Percentiles rank a stretch among this genome's conserved stretches.
These are phyloP conservation scores for Tetracladium setigerum DNA, from an alignment of 495 filamentous ascomycete species.

Conservation along the genomic window DNA sequence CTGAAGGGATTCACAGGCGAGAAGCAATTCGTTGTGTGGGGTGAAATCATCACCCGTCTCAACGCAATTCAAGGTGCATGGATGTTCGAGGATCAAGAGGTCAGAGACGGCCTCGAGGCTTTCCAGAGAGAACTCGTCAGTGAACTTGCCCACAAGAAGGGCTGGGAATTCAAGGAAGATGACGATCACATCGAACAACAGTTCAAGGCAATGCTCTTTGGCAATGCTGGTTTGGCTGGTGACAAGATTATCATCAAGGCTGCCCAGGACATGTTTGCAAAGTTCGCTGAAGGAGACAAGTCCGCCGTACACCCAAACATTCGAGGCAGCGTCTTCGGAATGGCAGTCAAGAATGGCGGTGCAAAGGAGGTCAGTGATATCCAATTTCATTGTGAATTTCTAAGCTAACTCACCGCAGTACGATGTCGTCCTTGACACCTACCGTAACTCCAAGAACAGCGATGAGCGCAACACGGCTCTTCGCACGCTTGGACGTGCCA, in stretches of 20 bases:
- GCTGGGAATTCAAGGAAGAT: conserved; percentile 68
- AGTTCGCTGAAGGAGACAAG: conserved; percentile 60
- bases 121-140: conserved; percentile 66
- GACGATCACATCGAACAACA: conserved; percentile 80
- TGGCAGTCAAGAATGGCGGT: conserved; percentile 65
- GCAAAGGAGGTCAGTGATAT: conserved; percentile 53
- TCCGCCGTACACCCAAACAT: conserved; percentile 65
- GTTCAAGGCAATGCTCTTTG: conserved; percentile 71
- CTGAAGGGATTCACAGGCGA: conserved; percentile 77
- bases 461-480: conserved; percentile 97
- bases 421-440: conserved; percentile 72
- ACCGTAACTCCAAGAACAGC: conserved; percentile 74
- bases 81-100: conserved; percentile 44
- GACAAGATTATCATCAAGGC: conserved; percentile 70
- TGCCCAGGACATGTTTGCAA: conserved; percentile 57
- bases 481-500: conserved; percentile 73
- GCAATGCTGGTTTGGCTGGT: conserved; percentile 62
- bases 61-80: conserved; percentile 39
- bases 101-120: conserved; percentile 55
- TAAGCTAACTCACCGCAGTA: conserved; percentile 40
- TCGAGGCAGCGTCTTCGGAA: conserved; percentile 64
- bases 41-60: conserved; percentile 66
- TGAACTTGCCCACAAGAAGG: conserved; percentile 65
- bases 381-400: background rate
- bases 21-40: conserved; percentile 80